Conservation (phyloP, 148 eudicot species). For the Amaranthus hypochondriacus region DNA sequence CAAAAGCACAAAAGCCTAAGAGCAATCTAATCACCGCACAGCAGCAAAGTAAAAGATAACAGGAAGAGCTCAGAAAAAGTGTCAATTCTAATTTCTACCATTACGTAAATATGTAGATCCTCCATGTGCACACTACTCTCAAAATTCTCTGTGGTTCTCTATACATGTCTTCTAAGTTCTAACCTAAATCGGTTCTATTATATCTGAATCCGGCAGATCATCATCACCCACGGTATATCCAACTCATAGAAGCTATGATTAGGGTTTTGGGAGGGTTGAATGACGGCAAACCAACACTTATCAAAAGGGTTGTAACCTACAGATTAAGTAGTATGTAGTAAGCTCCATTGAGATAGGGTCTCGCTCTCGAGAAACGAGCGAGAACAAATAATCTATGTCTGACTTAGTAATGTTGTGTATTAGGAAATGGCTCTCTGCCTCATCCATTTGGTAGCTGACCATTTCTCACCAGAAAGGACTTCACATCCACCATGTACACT, state of each 20-base stretch:
- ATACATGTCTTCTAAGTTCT: constrained; percentile 20
- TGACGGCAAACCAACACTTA: no score
- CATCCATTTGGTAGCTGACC: constrained; percentile 99
- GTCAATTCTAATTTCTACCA: neutral
- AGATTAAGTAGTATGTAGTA: constrained; percentile 1
- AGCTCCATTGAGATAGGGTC: neutral
- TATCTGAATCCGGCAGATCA: neutral
- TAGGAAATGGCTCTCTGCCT: constrained; percentile 59
- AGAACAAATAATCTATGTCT: neutral
- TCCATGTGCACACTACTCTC: neutral
- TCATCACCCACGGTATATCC: no score
- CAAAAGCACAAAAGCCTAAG: neutral
- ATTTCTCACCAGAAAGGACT: constrained; percentile 82
- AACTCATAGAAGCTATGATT: no score
- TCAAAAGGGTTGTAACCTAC: neutral
- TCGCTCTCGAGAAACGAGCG: neutral
- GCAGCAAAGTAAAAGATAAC: neutral
- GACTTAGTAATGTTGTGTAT: neutral
- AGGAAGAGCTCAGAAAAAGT: neutral
- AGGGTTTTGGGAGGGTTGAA: no score
- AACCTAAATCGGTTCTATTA: constrained; percentile 11
- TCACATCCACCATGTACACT: constrained; percentile 97
- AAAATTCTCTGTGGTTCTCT: constrained; percentile 30
- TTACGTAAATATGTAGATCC: constrained; percentile 9
- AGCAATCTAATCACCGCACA: neutral